Evolutionary conservation across 2,329 filamentous ascomycete species (phyloP).

Genomic region (Aspergillus quadrilineatus): DNA sequence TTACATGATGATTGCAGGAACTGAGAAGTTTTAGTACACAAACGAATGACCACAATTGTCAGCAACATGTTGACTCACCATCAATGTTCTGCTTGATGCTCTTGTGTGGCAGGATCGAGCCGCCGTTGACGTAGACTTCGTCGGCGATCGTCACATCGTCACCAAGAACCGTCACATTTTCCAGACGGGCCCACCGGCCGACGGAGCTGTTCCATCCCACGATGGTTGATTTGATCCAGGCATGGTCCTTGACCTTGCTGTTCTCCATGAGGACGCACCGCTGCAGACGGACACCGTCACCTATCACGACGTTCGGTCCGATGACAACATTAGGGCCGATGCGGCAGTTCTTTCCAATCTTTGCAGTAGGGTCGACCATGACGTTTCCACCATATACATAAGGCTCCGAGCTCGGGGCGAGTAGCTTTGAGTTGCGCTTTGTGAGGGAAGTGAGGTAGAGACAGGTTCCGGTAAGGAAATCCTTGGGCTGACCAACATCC

Average conservation of each 20-base stretch:
- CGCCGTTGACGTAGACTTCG: slow-evolving; percentile 97
- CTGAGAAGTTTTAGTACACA: slow-evolving; percentile 26
- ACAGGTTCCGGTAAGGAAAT: slow-evolving; percentile 94
- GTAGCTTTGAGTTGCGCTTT: slow-evolving; percentile 83
- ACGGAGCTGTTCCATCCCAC: slow-evolving; percentile 98
- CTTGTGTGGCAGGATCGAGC: slow-evolving; percentile 94
- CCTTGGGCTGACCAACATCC: slow-evolving; percentile 98
- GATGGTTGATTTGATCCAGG: slow-evolving; percentile 98
- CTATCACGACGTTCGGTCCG: slow-evolving; percentile 85
- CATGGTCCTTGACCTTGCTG: slow-evolving; percentile 96
- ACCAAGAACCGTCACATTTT: slow-evolving; percentile 97
- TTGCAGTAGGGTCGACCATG: slow-evolving; percentile 87
- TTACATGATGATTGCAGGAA: slow-evolving; percentile 53
- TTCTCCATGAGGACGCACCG: slow-evolving; percentile 85
- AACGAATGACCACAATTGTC: neutral
- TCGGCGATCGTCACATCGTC: slow-evolving; percentile 98
- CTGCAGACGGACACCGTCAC: slow-evolving; percentile 91
- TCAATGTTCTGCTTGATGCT: slow-evolving; percentile 98
- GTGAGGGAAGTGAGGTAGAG: slow-evolving; percentile 90
- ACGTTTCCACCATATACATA: slow-evolving; percentile 94
- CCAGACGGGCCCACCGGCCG: slow-evolving; percentile 90
- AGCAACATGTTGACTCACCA: slow-evolving; percentile 48
- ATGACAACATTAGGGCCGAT: slow-evolving; percentile 98
- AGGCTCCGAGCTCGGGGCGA: slow-evolving; percentile 69
- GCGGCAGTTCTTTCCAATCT: slow-evolving; percentile 97